A percentile compares a stretch with the other conserved stretches of the same genome.
Conservation (phyloP, 2,329 filamentous ascomycete genomes). For the Fusarium zealandicum region DNA sequence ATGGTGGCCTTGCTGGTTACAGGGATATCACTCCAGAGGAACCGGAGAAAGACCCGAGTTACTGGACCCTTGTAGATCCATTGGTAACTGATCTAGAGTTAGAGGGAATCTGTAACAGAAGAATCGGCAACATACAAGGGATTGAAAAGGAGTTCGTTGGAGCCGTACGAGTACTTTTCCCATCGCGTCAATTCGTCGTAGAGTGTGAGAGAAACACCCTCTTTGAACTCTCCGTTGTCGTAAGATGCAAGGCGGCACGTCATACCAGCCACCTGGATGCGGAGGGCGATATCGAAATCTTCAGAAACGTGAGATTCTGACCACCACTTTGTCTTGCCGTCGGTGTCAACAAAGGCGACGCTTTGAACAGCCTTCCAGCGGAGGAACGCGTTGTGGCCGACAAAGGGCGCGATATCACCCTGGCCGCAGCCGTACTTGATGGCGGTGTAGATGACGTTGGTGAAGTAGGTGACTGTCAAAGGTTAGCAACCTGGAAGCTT, state of each 20-base stretch:
- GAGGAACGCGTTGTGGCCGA: constrained; percentile 79
- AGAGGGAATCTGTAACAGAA: background rate
- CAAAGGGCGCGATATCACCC: constrained; percentile 77
- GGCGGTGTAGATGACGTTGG: constrained; percentile 77
- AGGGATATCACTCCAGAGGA: constrained; percentile 54
- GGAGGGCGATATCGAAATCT: constrained; percentile 78
- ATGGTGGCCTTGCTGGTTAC: constrained; percentile 74
- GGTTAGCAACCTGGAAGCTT: too few species aligned
- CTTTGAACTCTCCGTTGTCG: constrained; percentile 73
- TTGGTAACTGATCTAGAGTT: constrained; percentile 38
- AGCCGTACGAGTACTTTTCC: constrained; percentile 78
- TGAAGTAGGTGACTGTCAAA: constrained; percentile 71
- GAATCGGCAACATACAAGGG: constrained; percentile 55
- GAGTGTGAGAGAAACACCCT: constrained; percentile 75
- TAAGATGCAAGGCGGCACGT: constrained; percentile 74
- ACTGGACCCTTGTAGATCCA: constrained; percentile 71
- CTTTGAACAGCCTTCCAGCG: constrained; percentile 60
- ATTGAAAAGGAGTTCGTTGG: constrained; percentile 74
- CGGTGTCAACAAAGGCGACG: constrained; percentile 34
- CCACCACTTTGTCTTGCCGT: constrained; percentile 73
- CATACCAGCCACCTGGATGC: constrained; percentile 73
- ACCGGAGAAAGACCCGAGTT: constrained; percentile 58
- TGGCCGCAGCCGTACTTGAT: constrained; percentile 75
- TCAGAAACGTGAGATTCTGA: constrained; percentile 79
- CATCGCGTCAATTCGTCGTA: constrained; percentile 76